phyloP scores from a whole-genome alignment of 208 protist species.

The Leishmania turanica region DNA sequence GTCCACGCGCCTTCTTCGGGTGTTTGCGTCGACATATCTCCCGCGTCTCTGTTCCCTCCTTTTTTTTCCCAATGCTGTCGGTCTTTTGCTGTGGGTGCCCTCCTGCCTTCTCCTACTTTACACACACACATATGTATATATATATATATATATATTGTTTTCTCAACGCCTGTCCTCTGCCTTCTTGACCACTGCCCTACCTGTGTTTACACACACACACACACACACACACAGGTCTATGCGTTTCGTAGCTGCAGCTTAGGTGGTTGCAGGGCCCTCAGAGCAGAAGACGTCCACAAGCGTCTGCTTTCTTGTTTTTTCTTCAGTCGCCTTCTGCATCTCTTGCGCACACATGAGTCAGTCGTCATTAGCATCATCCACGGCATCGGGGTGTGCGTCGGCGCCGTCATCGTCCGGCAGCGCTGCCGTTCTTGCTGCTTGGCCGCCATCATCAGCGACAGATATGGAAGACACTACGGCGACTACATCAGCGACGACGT shows the following conservation, averaged over 20 bases:
- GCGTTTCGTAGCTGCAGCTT: neutral
- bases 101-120: neutral
- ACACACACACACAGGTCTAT: neutral
- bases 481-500: neutral
- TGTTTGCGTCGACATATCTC: neutral
- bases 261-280: neutral
- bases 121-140: too few relatives aligned
- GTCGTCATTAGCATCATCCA: neutral
- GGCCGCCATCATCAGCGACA: neutral
- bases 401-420: neutral
- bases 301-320: neutral
- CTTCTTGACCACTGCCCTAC: neutral
- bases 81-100: neutral
- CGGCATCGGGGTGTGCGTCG: neutral
- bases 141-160: neutral
- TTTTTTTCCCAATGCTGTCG: neutral
- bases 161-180: neutral
- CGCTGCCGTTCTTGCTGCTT: neutral
- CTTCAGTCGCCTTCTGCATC: neutral
- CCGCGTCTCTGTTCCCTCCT: neutral
- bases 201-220: neutral
- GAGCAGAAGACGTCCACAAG: neutral
- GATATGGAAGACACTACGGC: neutral
- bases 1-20: neutral
- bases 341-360: constrained; percentile 4